These are phyloP conservation scores for Euphorbia peplus DNA, from an alignment of 345 rosid species.

Conservation along the genomic window DNA sequence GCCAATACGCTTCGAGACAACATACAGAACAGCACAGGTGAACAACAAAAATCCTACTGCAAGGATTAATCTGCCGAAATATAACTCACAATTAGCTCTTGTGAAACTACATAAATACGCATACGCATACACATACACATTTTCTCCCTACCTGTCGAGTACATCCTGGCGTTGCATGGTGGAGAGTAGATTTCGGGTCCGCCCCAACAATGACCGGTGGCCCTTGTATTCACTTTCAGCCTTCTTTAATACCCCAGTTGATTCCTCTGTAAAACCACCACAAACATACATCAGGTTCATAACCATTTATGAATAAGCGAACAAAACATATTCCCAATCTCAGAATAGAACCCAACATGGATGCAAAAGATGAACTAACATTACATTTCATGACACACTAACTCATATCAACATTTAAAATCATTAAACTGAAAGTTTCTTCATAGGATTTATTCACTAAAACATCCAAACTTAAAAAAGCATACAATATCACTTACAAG, in stretches of 20 bases:
- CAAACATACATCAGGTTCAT: not conserved
- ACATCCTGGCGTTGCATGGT: constrained; percentile 93
- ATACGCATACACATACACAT: not conserved
- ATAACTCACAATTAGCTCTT: constrained; percentile 17
- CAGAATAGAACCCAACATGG: not conserved
- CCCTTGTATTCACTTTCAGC: constrained; percentile 98
- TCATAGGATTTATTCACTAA: not conserved
- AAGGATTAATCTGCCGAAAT: constrained; percentile 58
- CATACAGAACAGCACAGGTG: constrained; percentile 77
- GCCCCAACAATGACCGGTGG: constrained; percentile 70
- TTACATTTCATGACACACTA: not conserved
- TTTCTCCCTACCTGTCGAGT: constrained; percentile 56
- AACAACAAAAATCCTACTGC: constrained; percentile 60
- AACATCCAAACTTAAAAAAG: not conserved
- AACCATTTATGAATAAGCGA: constrained; percentile 5
- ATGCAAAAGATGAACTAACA: not conserved
- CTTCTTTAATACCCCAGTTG: constrained; percentile 67
- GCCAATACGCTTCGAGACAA: constrained; percentile 80
- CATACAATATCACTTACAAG: not conserved
- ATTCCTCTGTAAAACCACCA: constrained; percentile 56
- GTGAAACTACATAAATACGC: not conserved
- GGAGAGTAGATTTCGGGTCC: constrained; percentile 82
- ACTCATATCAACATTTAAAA: not conserved
- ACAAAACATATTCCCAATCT: not conserved
- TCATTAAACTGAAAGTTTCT: constrained; percentile 10